Conservation (phyloP, 2,329 filamentous ascomycete genomes). For the Malbranchea zuffiana region DNA sequence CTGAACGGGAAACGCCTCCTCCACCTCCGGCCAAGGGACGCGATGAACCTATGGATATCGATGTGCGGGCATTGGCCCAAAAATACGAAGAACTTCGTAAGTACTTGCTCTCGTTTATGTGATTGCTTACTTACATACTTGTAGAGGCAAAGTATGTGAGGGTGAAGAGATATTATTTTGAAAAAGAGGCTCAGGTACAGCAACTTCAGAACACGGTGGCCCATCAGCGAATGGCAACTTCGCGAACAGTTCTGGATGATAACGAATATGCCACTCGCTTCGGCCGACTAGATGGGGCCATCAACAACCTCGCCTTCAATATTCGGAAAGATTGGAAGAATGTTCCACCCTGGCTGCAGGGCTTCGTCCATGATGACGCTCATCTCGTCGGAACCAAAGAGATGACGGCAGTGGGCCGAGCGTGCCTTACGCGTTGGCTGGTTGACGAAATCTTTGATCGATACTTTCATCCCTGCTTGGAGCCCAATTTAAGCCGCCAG, state of each 20-base stretch:
- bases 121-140: conserved; percentile 1
- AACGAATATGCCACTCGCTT: conserved; percentile 87
- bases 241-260: conserved; percentile 86
- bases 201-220: conserved; percentile 95
- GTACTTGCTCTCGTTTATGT: conserved; percentile 12
- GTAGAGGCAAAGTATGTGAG: conserved; percentile 92
- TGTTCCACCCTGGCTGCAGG: conserved; percentile 68
- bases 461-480: conserved; percentile 84
- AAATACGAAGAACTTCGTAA: conserved; percentile 39
- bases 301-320: conserved; percentile 89
- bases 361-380: conserved; percentile 73
- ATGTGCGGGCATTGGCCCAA: conserved; percentile 36
- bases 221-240: conserved; percentile 88
- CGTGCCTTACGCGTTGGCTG: conserved; percentile 79
- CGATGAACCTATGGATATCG: conserved; percentile 33
- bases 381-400: conserved; percentile 83
- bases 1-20: conserved; percentile 39
- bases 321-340: conserved; percentile 88
- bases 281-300: conserved; percentile 80
- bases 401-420: conserved; percentile 90
- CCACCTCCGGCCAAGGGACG: conserved; percentile 26
- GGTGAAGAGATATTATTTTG: conserved; percentile 95
- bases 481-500: conserved; percentile 61
- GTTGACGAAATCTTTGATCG: conserved; percentile 83
- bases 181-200: conserved; percentile 80